Evolutionary conservation across 306 rosid genomes (phyloP).

Genomic region (Dalbergia oliveri): DNA sequence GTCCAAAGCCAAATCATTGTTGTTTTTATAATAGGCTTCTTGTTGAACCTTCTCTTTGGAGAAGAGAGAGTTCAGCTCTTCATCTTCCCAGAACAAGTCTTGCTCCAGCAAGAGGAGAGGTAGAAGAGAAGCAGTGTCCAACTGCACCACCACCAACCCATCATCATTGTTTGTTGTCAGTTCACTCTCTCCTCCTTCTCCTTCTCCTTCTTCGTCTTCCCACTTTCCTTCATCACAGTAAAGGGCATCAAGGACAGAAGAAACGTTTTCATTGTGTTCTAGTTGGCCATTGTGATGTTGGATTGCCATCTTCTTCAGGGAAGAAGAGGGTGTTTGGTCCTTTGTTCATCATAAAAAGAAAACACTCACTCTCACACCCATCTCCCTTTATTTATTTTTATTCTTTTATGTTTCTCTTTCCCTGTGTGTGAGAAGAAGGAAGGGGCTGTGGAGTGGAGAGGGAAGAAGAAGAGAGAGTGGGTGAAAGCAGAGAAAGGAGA

Average conservation of each 20-base stretch:
- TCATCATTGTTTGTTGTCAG: constrained; percentile 39
- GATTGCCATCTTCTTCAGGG: constrained; percentile 77
- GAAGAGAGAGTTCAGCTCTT: constrained; percentile 71
- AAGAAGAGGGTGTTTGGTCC: constrained; percentile 64
- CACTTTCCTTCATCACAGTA: constrained; percentile 80
- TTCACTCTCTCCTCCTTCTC: constrained; percentile 49
- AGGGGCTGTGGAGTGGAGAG: constrained; percentile 14
- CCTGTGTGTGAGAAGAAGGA: constrained; percentile 35
- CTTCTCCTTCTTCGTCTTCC: constrained; percentile 65
- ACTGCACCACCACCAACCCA: background rate
- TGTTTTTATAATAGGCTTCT: constrained; percentile 34
- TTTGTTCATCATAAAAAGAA: constrained; percentile 61
- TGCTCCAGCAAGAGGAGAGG: constrained; percentile 67
- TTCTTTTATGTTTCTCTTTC: constrained; percentile 10
- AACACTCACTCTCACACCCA: constrained; percentile 56
- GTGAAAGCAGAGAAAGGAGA: background rate
- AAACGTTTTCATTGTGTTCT: constrained; percentile 42
- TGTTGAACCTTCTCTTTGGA: constrained; percentile 67
- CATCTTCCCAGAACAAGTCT: constrained; percentile 81
- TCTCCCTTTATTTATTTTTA: constrained; percentile 24
- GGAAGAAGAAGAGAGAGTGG: background rate
- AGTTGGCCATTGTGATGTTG: constrained; percentile 51
- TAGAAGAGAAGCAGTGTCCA: constrained; percentile 40
- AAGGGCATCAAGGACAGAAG: constrained; percentile 69
- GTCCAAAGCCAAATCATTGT: constrained; percentile 40